Base-by-base conservation (phyloP, 306 rosid genomes). In the Prunus padus region DNA sequence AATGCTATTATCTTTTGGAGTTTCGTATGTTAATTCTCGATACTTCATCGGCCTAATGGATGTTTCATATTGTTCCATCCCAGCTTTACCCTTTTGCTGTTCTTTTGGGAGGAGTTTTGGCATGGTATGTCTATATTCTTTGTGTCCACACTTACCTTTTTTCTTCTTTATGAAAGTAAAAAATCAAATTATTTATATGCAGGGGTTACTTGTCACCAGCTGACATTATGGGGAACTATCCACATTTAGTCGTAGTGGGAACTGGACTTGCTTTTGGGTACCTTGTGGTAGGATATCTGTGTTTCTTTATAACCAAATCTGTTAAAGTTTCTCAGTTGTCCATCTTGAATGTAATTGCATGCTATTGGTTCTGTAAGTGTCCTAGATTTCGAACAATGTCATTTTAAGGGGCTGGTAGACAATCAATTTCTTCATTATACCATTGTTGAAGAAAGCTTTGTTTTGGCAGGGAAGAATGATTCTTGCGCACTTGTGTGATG, bases 381-480 rank as follows among this genome's bases (percentile, higher is more conserved):
- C 52, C 33, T 56, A 73, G 30, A 44, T 42, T 44, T 15, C 10
- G 3, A 16, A 23, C 16, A 9, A 30, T 19, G 7, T 9, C 44
- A 26, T 44, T 44, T 46, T 59, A 45, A 73, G 56, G 23, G 54
- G 8, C 42, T 59, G 26, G 64, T 63, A 31, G 69, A 61, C 55
- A 18, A 71, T 14, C 37, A 52, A 64, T 3, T 26, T 73, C 33
- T 52, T 42, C 51, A 23, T 47, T 26, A 13, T 26, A 49, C 28
- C 67, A 57, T 33, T 71, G n/a, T 66, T 81, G 71, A 83, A 57
- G 54, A 68, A 67, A 65, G 26, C 5, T 71, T 80, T 80, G 62
- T 79, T 84, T 84, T 89, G 81, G 83, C 93, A 95, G 98, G 98
- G 99, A 79, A 88, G 99, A 84, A 80, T 95, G 98, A 90, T 95